Base-by-base conservation (phyloP, 176 grass and related monocot species). In the Elaeis guineensis region DNA sequence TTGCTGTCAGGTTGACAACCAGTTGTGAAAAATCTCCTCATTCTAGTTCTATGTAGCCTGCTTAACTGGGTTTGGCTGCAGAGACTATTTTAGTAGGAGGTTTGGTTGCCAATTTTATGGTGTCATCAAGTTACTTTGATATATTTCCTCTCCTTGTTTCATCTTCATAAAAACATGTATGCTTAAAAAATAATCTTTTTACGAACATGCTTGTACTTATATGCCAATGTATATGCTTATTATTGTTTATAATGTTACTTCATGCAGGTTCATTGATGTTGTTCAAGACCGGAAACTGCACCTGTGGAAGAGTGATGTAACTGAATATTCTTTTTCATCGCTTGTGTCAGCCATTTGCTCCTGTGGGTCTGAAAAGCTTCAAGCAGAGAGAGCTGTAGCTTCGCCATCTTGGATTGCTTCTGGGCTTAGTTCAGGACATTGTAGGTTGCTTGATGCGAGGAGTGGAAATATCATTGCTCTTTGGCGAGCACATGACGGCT, bases 291-390 rank as follows among this genome's bases (percentile, higher is more conserved):
- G 81, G 63, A 96, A 96, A 66, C 80, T 96, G 25, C 92, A 96
- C 51, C 63, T 90, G 58, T 96, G 83, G 83, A 87, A 83, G 86
- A 90, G 83, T 63, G 83, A 88, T 67, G 73, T 65, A 9, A 72
- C 75, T 58, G 92, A 90, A 67, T 81, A 87, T 70, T 96, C 86
- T 21, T 81, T 95, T 62, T 95, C 90, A 49, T 87, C 90, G 61
- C 79, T 96, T 59, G 83, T 96, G 32, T 96, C 92, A 52, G 78
- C 92, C 70, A 85, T 96, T 77, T 96, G 92, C 61, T 84, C 90
- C 21, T 89, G 85, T 87, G 86, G 82, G n/a, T 78, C 90, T 51
- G 60, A 89, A 59, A 89, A 80, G 29, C 57, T 54, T 25, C 57
- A 21, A 54, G 76, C 65, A 75, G 80, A 75, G 54, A 69, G 57